Evolutionary conservation across 2,329 filamentous ascomycete genomes (phyloP).

Genomic region (Cladophialophora yegresii): DNA sequence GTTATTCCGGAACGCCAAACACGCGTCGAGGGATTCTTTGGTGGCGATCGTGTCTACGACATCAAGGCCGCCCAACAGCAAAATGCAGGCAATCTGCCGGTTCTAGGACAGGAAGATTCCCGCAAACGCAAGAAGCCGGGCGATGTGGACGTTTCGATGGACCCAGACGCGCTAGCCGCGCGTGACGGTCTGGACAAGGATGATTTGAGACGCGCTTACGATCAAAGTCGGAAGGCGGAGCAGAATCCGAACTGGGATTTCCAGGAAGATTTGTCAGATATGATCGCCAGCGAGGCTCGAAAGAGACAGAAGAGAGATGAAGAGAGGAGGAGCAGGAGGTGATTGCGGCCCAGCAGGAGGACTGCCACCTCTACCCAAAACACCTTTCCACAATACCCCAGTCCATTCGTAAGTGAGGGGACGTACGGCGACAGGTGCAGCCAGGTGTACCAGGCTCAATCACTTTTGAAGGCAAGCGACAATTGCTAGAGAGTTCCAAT

Average conservation of each 20-base stretch:
- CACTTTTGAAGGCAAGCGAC: background rate
- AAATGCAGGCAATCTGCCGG: constrained; percentile 57
- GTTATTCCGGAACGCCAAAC: constrained; percentile 87
- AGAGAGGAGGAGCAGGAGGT: constrained; percentile 67
- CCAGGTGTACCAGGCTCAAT: background rate
- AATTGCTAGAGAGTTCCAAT: background rate
- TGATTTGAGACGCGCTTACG: constrained; percentile 76
- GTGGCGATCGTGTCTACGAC: constrained; percentile 91
- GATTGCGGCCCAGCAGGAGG: background rate
- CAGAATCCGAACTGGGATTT: constrained; percentile 70
- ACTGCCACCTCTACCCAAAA: background rate
- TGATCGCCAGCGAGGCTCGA: constrained; percentile 90
- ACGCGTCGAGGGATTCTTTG: constrained; percentile 89
- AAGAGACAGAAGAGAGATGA: constrained; percentile 89
- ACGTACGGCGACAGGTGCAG: background rate
- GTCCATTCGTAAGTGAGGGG: background rate
- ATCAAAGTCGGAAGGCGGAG: constrained; percentile 67
- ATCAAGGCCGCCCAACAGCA: constrained; percentile 62
- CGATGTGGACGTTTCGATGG: constrained; percentile 89
- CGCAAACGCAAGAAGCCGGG: constrained; percentile 94
- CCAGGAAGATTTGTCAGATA: constrained; percentile 89
- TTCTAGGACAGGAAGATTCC: constrained; percentile 76
- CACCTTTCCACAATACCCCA: background rate
- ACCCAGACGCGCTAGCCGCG: constrained; percentile 74
- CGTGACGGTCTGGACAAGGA: constrained; percentile 82